Percentiles rank a stretch among this genome's conserved stretches.
Conservation (phyloP, 2,329 filamentous ascomycete genomes). For the Fusarium sp. region DNA sequence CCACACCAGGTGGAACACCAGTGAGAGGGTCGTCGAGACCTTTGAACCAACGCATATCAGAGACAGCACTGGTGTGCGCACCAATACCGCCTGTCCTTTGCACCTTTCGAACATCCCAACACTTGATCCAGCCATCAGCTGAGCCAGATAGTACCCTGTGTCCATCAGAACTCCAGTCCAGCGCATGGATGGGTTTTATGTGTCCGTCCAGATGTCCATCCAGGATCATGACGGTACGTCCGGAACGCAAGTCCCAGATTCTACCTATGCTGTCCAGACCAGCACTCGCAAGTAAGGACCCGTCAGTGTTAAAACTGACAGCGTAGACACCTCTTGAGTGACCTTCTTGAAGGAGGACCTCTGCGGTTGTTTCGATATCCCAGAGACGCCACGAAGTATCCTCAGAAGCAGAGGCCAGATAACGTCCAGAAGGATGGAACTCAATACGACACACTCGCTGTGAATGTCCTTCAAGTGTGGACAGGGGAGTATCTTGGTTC, state of each 20-base stretch:
- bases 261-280: conserved; percentile 93
- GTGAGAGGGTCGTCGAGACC: conserved; percentile 78
- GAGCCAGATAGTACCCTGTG: conserved; percentile 93
- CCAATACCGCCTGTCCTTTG: conserved; percentile 84
- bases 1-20: conserved; percentile 65
- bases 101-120: conserved; percentile 95
- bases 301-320: conserved; percentile 88
- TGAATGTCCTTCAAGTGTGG: conserved; percentile 82
- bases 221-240: conserved; percentile 93
- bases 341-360: conserved; percentile 89
- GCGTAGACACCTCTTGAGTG: conserved; percentile 94
- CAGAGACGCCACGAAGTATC: conserved; percentile 97
- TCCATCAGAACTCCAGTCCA: conserved; percentile 93
- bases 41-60: conserved; percentile 93
- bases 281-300: conserved; percentile 88
- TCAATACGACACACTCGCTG: conserved; percentile 91
- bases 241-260: conserved; percentile 93
- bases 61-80: conserved; percentile 89
- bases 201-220: conserved; percentile 83
- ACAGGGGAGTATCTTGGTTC: conserved; percentile 82
- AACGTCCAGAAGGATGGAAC: conserved; percentile 90
- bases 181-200: conserved; percentile 89
- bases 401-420: conserved; percentile 90
- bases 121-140: conserved; percentile 95
- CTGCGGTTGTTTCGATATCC: conserved; percentile 86